Conservation (phyloP, 352 stramenopile genomes). For the Phytophthora pluvialis region DNA sequence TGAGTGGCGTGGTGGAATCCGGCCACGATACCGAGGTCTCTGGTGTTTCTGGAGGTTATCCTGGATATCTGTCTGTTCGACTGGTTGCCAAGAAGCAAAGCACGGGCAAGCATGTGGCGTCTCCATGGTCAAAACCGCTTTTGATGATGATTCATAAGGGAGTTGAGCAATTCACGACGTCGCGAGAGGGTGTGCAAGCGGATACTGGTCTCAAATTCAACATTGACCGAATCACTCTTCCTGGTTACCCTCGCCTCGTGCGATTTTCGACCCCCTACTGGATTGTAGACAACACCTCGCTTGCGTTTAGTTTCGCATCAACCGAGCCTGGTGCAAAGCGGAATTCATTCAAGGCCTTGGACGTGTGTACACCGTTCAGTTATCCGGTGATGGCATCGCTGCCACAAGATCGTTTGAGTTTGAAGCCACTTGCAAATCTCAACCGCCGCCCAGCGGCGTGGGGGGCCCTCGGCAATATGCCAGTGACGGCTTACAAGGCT, state of each 20-base stretch:
- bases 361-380: slow-evolving; percentile 52
- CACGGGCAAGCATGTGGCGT: slow-evolving; percentile 42
- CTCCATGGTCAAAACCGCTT: slow-evolving; percentile 83
- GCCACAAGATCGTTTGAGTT: slow-evolving; percentile 67
- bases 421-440: slow-evolving; percentile 62
- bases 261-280: slow-evolving; percentile 87
- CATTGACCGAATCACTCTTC: slow-evolving; percentile 75
- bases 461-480: slow-evolving; percentile 60
- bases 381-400: slow-evolving; percentile 71
- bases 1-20: slow-evolving; percentile 63
- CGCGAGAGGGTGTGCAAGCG: slow-evolving; percentile 57
- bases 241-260: slow-evolving; percentile 73
- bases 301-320: slow-evolving; percentile 70
- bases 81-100: slow-evolving; percentile 49
- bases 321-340: slow-evolving; percentile 59
- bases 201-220: slow-evolving; percentile 67
- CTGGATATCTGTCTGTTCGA: slow-evolving; percentile 78
- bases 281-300: slow-evolving; percentile 85
- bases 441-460: slow-evolving; percentile 65
- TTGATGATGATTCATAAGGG: slow-evolving; percentile 84
- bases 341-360: slow-evolving; percentile 52
- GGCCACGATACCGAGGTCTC: slow-evolving; percentile 80
- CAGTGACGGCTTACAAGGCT: slow-evolving; percentile 50
- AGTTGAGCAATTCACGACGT: slow-evolving; percentile 80
- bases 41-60: slow-evolving; percentile 69